A percentile compares a stretch with the other conserved stretches of the same genome.
Evolutionary conservation across 192 early-diverging fungal genomes (phyloP).

Genomic region (Backusella luteola): DNA sequence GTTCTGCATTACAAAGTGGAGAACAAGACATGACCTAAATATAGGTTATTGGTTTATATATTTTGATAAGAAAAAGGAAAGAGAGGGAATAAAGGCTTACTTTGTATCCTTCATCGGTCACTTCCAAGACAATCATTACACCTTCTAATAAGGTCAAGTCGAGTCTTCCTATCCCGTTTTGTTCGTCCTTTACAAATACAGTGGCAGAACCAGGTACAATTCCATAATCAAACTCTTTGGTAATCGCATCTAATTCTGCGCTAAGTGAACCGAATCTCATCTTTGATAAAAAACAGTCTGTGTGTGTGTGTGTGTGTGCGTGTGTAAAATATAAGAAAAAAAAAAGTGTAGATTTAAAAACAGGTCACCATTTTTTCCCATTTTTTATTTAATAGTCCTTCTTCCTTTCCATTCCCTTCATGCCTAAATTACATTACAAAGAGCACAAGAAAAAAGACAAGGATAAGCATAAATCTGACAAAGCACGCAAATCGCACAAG

Average conservation of each 20-base stretch:
- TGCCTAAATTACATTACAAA: slow-evolving; percentile 26
- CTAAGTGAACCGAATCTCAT: slow-evolving; percentile 8
- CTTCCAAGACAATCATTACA: slow-evolving; percentile 31
- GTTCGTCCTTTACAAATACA: slow-evolving; percentile 33
- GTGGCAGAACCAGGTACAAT: slow-evolving; percentile 35
- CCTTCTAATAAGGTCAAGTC: slow-evolving; percentile 35
- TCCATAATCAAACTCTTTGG: slow-evolving; percentile 34
- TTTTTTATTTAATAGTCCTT: background rate
- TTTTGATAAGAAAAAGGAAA: background rate
- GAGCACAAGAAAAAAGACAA: background rate
- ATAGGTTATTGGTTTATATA: background rate
- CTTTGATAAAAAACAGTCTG: background rate
- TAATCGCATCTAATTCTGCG: slow-evolving; percentile 22
- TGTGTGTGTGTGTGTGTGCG: background rate
- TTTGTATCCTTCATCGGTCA: slow-evolving; percentile 27
- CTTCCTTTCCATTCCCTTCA: background rate
- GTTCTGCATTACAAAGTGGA: background rate
- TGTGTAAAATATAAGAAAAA: background rate
- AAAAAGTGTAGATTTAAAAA: background rate
- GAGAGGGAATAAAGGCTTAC: slow-evolving; percentile 6
- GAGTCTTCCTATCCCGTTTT: slow-evolving; percentile 21
- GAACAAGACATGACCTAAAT: slow-evolving; percentile 7
- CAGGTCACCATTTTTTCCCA: no score
- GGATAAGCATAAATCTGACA: background rate
- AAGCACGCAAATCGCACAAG: background rate